Base-by-base conservation (phyloP, 2,329 filamentous ascomycete species). In the Xylariaceae sp. region DNA sequence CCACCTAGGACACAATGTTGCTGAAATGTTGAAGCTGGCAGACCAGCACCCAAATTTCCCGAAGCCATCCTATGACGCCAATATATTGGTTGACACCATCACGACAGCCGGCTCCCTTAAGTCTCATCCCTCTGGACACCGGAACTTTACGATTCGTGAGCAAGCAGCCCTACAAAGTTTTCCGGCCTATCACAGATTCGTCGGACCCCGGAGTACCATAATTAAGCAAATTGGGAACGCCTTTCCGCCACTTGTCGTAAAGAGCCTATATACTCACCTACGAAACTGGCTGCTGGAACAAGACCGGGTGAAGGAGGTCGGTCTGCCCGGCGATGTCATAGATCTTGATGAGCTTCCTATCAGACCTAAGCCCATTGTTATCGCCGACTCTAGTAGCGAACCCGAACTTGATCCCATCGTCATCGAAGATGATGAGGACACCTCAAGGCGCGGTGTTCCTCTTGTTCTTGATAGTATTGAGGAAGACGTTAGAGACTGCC, bases 151-250 rank as follows among this genome's bases (percentile, higher is more conserved):
- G 0, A 61, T 79, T 2, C 73, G 83, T 1, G 89, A 94, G 62
- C 74, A 81, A 11, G 86, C 87, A 0, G 72, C 71, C 1, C 63
- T 92, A 0, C 85, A 89, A 54, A 83, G 82, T 0, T 92, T 92
- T 46, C 85, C 86, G 0, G 46, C 65, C 0, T 61, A 67, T 1
- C 82, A 88, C 61, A 61, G 63, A 0, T 90, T 91, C 59, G 48
- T 66, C 0, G 70, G 69, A 0, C 39, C 35, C 1, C 47, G 11
- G 11, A 70, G 62, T 0, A 62, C 61, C 12, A 69, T 81, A 4
- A 76, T 75, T 48, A 77, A 74, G 53, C 86, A 90, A 62, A 87
- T 90, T 53, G 88, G 88, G 0, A 91, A 92, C 58, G 87, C 88
- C 0, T 89, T 91, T 10, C 85, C 89, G 0, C 80, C 86, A 0